Conservation (phyloP, 1,139 yeast species). For the Geotrichum carabidarum region DNA sequence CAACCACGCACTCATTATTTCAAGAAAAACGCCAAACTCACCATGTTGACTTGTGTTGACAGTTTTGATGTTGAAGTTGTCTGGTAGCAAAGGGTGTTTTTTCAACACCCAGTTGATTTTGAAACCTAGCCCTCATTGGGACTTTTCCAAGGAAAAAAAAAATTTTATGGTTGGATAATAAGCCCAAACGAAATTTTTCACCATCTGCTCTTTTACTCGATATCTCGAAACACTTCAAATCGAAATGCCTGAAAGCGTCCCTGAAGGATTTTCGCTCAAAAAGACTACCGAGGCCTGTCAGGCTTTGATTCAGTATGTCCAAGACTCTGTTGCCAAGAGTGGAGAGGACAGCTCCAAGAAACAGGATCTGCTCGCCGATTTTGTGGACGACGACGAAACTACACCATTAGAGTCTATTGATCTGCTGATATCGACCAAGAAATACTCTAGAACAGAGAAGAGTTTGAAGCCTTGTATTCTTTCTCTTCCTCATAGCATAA, state of each 20-base stretch:
- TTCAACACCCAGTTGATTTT: constrained; percentile 77
- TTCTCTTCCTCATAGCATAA: constrained; percentile 48
- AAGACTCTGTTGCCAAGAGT: constrained; percentile 20
- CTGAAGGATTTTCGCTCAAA: constrained; percentile 18
- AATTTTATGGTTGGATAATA: background rate
- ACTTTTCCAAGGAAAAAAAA: constrained; percentile 10
- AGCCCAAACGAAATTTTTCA: background rate
- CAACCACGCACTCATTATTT: no score
- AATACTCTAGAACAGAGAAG: constrained; percentile 58
- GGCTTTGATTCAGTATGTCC: constrained; percentile 37
- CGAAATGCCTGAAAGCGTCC: background rate
- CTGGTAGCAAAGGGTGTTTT: constrained; percentile 46
- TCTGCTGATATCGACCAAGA: constrained; percentile 59
- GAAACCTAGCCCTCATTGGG: constrained; percentile 73
- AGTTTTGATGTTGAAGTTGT: background rate
- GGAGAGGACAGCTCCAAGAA: constrained; percentile 24
- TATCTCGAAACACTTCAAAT: background rate
- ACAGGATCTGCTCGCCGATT: constrained; percentile 50
- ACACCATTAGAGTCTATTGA: constrained; percentile 38
- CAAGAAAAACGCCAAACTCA: background rate
- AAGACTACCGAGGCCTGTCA: constrained; percentile 34
- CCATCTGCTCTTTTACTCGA: no score
- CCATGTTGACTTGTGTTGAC: background rate
- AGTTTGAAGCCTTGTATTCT: constrained; percentile 70
- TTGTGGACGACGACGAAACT: constrained; percentile 38